Evolutionary conservation across 371 early-diverging fungal species (phyloP).

Genomic region (Apophysomyces sp.): DNA sequence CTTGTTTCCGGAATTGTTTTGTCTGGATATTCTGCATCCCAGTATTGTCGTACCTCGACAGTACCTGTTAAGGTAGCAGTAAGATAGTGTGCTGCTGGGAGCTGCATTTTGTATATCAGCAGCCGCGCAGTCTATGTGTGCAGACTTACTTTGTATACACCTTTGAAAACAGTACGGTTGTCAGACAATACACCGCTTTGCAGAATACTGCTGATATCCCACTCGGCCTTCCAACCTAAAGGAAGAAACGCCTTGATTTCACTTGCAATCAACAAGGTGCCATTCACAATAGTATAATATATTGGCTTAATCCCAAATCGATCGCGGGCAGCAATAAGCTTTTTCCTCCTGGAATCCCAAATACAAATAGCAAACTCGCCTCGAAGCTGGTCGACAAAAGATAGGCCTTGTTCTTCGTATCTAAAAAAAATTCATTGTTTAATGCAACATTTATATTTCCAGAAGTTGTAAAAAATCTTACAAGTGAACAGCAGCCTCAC

Average conservation of each 20-base stretch:
- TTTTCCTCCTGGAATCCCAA: conserved; percentile 10
- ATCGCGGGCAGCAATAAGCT: conserved; percentile 19
- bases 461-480: not conserved
- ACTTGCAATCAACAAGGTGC: conserved; percentile 17
- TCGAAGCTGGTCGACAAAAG: conserved; percentile 21
- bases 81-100: conserved; percentile 22
- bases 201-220: conserved; percentile 21
- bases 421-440: not conserved
- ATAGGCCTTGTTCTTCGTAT: conserved; percentile 15
- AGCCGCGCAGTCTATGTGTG: not conserved
- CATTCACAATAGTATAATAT: conserved; percentile 17
- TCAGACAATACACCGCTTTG: conserved; percentile 7
- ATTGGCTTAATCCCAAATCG: conserved; percentile 25
- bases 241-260: conserved; percentile 24
- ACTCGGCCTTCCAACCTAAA: conserved; percentile 18
- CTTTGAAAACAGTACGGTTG: conserved; percentile 20
- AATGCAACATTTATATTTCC: not conserved
- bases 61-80: conserved; percentile 6
- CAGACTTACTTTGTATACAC: conserved; percentile 21
- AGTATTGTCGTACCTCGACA: conserved; percentile 12
- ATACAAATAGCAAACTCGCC: too few species aligned
- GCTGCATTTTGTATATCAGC: not conserved
- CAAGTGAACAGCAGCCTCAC: conserved; percentile 22
- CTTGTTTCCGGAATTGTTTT: conserved; percentile 16
- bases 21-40: conserved; percentile 29